phyloP scores from a whole-genome alignment of 2,329 filamentous ascomycete genomes.

The Verticillium alfalfae region DNA sequence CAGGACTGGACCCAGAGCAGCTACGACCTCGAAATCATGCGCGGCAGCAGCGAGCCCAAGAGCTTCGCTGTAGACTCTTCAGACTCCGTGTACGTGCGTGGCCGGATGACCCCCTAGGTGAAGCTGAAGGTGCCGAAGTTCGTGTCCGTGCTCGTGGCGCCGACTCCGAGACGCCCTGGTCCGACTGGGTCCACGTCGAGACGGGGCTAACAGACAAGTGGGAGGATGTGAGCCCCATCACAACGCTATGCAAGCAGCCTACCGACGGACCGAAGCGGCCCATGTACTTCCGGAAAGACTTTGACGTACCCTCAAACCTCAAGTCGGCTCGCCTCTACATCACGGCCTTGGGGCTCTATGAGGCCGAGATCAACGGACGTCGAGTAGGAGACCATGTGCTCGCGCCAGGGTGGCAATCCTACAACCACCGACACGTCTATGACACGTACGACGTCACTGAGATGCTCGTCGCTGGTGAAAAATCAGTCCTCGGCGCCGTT shows the following conservation, averaged over 20 bases:
- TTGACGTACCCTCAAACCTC: conserved; percentile 16
- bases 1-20: conserved; percentile 34
- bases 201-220: conserved; percentile 27
- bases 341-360: conserved; percentile 38
- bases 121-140: conserved; percentile 23
- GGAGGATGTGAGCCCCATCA: conserved; percentile 19
- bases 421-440: conserved; percentile 44
- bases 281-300: conserved; percentile 26
- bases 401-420: conserved; percentile 48
- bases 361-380: conserved; percentile 40
- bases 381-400: conserved; percentile 32
- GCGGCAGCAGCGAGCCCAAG: conserved; percentile 5
- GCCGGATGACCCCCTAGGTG: conserved; percentile 24
- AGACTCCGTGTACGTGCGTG: conserved; percentile 30
- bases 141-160: conserved; percentile 26
- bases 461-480: conserved; percentile 28
- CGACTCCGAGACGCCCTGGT: conserved; percentile 20
- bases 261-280: conserved; percentile 19
- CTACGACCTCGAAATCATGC: conserved; percentile 36
- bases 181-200: conserved; percentile 24
- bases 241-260: conserved; percentile 14
- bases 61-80: conserved; percentile 23
- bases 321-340: conserved; percentile 39
- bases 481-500: conserved; percentile 26
- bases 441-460: conserved; percentile 46